Conservation (phyloP, 805 yeast genomes). For the Lachancea lanzarotensis region DNA sequence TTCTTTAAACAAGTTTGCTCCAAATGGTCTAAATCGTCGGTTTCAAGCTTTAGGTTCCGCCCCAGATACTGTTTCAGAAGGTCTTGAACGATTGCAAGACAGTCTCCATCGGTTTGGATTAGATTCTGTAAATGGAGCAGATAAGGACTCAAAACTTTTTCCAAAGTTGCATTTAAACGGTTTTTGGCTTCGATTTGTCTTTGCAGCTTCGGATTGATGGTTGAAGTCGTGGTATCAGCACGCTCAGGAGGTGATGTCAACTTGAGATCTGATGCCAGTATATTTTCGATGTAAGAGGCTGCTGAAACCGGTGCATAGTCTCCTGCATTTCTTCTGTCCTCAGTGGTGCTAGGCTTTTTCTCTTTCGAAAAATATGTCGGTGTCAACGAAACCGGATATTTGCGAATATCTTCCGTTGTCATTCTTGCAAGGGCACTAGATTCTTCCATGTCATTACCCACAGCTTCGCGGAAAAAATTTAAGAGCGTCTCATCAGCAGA, state of each 20-base stretch:
- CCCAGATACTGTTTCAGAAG: conserved; percentile 11
- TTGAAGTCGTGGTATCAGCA: no score
- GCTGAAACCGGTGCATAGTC: neutral
- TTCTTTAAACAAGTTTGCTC: conserved; percentile 6
- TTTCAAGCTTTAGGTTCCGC: conserved; percentile 14
- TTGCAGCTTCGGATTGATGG: conserved; percentile 5
- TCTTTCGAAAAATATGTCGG: conserved; percentile 11
- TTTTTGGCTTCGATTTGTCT: conserved; percentile 18
- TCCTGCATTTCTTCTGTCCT: no score
- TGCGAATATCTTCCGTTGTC: conserved; percentile 23
- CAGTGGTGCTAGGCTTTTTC: neutral
- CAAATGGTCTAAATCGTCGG: conserved; percentile 17
- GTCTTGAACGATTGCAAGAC: conserved; percentile 14
- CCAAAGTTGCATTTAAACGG: conserved; percentile 19
- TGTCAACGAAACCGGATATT: conserved; percentile 21
- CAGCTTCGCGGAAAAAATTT: conserved; percentile 14
- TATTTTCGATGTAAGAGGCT: neutral
- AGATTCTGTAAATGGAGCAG: conserved; percentile 7
- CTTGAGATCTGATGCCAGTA: neutral
- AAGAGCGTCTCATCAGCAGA: conserved; percentile 13
- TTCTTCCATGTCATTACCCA: conserved; percentile 2
- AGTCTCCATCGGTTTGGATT: conserved; percentile 24
- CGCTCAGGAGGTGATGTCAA: neutral
- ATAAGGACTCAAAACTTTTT: conserved; percentile 19
- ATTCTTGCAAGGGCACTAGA: conserved; percentile 15